Percentiles rank a stretch among this genome's conserved stretches.
Conservation (phyloP, 768 basidiomycete species). For the Leccinum arenicola region DNA sequence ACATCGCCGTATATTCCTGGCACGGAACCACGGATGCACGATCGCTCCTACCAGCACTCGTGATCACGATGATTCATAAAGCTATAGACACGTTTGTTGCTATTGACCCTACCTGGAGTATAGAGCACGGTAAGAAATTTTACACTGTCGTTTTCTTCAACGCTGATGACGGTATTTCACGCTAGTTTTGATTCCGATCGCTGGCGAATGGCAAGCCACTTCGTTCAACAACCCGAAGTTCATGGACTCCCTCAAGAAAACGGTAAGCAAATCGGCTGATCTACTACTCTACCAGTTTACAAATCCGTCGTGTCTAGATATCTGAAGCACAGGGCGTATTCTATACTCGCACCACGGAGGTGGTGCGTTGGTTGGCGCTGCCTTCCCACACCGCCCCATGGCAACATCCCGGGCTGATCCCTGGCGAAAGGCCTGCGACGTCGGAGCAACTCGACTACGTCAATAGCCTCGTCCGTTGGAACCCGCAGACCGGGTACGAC, state of each 20-base stretch:
- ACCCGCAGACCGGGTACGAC: not conserved
- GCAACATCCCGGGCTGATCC: not conserved
- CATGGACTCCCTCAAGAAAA: not conserved
- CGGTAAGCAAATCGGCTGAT: not conserved
- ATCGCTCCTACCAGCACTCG: not conserved
- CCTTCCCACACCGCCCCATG: not conserved
- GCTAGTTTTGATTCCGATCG: not conserved
- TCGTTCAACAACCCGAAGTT: not conserved
- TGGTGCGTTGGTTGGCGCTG: not conserved
- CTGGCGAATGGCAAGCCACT: not conserved
- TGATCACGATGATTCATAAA: not conserved
- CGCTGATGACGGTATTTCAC: not conserved
- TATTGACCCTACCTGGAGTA: not conserved
- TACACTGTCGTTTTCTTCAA: not conserved
- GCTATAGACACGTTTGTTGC: not conserved
- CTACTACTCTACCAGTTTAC: not conserved
- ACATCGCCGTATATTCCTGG: not conserved
- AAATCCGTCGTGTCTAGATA: not conserved
- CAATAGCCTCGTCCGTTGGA: not conserved
- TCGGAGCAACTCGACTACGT: not conserved
- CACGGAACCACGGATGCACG: not conserved
- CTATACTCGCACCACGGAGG: not conserved
- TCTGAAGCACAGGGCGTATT: not conserved
- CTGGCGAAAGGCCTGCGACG: not conserved
- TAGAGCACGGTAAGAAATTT: not conserved